A percentile compares a stretch with the other conserved stretches of the same genome.
phyloP scores from a whole-genome alignment of 768 basidiomycete genomes.

The Hericium alpestre region DNA sequence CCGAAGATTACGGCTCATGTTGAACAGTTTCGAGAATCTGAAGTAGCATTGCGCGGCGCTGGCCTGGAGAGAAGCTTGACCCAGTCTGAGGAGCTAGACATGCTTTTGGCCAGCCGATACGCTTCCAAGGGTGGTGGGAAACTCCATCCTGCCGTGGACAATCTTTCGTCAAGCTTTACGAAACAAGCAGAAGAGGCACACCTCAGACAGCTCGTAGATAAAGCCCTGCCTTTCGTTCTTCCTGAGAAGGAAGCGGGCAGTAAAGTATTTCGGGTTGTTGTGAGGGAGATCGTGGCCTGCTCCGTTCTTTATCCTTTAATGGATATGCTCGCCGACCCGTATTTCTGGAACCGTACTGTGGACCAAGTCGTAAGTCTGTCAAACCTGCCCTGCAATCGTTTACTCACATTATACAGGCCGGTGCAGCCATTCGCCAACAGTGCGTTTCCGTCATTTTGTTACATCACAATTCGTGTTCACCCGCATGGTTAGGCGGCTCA shows the following conservation, averaged over 20 bases:
- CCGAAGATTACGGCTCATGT: constrained; percentile 87
- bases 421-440: constrained; percentile 63
- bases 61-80: constrained; percentile 74
- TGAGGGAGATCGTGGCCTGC: constrained; percentile 76
- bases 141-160: constrained; percentile 80
- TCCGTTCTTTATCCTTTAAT: constrained; percentile 77
- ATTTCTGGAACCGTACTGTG: constrained; percentile 92
- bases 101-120: constrained; percentile 77
- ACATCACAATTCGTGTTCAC: background rate
- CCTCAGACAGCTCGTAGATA: constrained; percentile 60
- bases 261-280: constrained; percentile 57
- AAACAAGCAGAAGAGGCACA: constrained; percentile 86
- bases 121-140: constrained; percentile 51
- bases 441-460: constrained; percentile 41
- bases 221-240: constrained; percentile 59
- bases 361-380: constrained; percentile 71
- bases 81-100: constrained; percentile 82
- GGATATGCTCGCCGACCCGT: constrained; percentile 90
- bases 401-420: constrained; percentile 31
- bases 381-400: background rate
- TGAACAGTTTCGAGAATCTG: constrained; percentile 84
- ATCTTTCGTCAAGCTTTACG: constrained; percentile 81
- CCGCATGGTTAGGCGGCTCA: constrained; percentile 48
- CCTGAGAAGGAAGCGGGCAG: constrained; percentile 69
- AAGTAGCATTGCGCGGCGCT: constrained; percentile 74